phyloP scores from a whole-genome alignment of 352 stramenopile species.

The Blastocystis sp. region DNA sequence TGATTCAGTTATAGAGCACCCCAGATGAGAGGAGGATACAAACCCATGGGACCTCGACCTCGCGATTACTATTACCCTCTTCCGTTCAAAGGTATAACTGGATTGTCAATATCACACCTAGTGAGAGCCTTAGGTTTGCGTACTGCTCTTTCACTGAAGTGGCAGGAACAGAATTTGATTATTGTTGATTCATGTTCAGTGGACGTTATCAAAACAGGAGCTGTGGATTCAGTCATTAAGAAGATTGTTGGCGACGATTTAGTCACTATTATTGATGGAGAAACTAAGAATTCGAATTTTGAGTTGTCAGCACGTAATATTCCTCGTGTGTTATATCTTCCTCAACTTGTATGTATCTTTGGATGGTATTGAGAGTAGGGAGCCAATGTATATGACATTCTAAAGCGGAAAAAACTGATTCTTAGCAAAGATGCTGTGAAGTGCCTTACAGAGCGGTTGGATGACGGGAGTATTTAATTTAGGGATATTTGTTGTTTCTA shows the following conservation, averaged over 20 bases:
- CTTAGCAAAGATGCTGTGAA: slow-evolving; percentile 70
- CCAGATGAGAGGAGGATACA: slow-evolving; percentile 75
- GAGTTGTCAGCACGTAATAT: slow-evolving; percentile 70
- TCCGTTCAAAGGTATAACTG: slow-evolving; percentile 72
- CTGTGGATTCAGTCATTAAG: slow-evolving; percentile 65
- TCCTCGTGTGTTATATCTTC: slow-evolving; percentile 55
- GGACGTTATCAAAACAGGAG: slow-evolving; percentile 65
- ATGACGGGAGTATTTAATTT: slow-evolving; percentile 57
- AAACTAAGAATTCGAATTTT: slow-evolving; percentile 70
- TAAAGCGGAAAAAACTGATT: slow-evolving; percentile 73
- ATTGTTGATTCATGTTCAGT: slow-evolving; percentile 70
- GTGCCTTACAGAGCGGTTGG: slow-evolving; percentile 65
- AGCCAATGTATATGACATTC: slow-evolving; percentile 73
- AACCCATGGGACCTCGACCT: slow-evolving; percentile 71
- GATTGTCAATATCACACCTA: slow-evolving; percentile 64
- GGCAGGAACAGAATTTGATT: slow-evolving; percentile 76
- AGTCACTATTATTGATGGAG: slow-evolving; percentile 67
- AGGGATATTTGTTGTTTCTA: slow-evolving; percentile 5
- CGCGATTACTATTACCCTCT: slow-evolving; percentile 76
- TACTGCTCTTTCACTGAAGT: slow-evolving; percentile 71
- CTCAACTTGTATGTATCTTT: slow-evolving; percentile 63
- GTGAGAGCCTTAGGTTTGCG: slow-evolving; percentile 64
- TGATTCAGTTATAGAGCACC: slow-evolving; percentile 65
- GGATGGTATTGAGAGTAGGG: slow-evolving; percentile 69
- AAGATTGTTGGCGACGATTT: slow-evolving; percentile 63